A percentile compares a stretch with the other conserved stretches of the same genome.
Evolutionary conservation across 371 early-diverging fungal genomes (phyloP).

Genomic region (Actinomucor elegans): DNA sequence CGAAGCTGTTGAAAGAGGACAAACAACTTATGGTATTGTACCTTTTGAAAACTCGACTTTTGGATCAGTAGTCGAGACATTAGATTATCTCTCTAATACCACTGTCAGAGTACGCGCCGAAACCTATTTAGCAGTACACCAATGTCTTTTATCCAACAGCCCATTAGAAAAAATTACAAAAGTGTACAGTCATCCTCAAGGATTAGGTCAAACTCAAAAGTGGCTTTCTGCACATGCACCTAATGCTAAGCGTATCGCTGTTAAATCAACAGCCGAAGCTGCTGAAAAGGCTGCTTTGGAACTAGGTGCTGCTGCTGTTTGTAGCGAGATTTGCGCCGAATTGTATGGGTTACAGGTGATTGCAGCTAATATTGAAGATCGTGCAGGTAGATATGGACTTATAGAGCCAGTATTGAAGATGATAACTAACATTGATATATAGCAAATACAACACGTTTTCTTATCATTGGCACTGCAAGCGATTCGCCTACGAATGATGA

Average conservation of each 20-base stretch:
- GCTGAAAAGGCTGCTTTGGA: conserved; percentile 87
- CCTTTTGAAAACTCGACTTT: conserved; percentile 95
- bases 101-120: conserved; percentile 62
- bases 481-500: conserved; percentile 74
- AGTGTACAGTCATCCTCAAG: conserved; percentile 93
- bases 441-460: conserved; percentile 91
- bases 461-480: conserved; percentile 77
- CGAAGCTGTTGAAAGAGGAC: conserved; percentile 75
- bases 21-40: conserved; percentile 85
- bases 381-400: conserved; percentile 8
- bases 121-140: conserved; percentile 72
- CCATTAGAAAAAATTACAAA: conserved; percentile 64
- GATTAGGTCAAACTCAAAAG: conserved; percentile 81
- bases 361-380: conserved; percentile 75
- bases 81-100: conserved; percentile 74
- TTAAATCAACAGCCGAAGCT: conserved; percentile 85
- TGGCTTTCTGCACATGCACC: conserved; percentile 76
- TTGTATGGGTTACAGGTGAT: conserved; percentile 80
- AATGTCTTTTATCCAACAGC: conserved; percentile 75
- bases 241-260: conserved; percentile 70
- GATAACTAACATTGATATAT: background rate
- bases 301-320: conserved; percentile 81
- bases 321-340: conserved; percentile 78
- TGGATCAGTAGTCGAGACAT: conserved; percentile 82
- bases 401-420: background rate